A percentile compares a stretch with the other conserved stretches of the same genome.
phyloP scores from a whole-genome alignment of 176 grass and related monocot genomes.

The Carex pumila region DNA sequence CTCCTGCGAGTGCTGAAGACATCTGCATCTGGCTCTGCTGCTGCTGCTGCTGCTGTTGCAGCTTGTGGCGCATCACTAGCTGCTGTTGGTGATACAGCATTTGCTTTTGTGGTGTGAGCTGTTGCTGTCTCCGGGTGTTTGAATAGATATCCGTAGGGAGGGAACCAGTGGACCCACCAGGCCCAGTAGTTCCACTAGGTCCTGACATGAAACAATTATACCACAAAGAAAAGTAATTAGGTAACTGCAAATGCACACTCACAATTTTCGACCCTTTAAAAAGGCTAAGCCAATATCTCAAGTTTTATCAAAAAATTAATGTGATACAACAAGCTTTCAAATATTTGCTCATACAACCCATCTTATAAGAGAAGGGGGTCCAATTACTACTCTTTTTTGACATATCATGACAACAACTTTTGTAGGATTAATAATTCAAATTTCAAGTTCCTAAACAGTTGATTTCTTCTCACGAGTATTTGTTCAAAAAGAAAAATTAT shows the following conservation, averaged over 20 bases:
- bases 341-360: background rate
- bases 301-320: background rate
- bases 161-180: background rate
- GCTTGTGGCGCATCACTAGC: conserved; percentile 48
- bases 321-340: background rate
- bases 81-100: conserved; percentile 69
- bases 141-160: conserved; percentile 27
- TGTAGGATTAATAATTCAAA: background rate
- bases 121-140: conserved; percentile 65
- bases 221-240: background rate
- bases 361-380: background rate
- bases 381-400: background rate
- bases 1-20: too few relatives aligned
- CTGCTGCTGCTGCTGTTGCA: conserved; percentile 61
- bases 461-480: background rate
- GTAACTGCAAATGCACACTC: background rate
- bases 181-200: background rate
- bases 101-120: conserved; percentile 48
- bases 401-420: background rate
- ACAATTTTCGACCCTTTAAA: background rate
- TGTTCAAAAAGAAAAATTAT: background rate
- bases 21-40: too few relatives aligned
- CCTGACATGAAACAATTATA: background rate
- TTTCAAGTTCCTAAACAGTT: background rate
- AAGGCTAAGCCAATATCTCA: background rate